Conservation (phyloP, 495 filamentous ascomycete genomes). For the Penicillium simplicissimum region DNA sequence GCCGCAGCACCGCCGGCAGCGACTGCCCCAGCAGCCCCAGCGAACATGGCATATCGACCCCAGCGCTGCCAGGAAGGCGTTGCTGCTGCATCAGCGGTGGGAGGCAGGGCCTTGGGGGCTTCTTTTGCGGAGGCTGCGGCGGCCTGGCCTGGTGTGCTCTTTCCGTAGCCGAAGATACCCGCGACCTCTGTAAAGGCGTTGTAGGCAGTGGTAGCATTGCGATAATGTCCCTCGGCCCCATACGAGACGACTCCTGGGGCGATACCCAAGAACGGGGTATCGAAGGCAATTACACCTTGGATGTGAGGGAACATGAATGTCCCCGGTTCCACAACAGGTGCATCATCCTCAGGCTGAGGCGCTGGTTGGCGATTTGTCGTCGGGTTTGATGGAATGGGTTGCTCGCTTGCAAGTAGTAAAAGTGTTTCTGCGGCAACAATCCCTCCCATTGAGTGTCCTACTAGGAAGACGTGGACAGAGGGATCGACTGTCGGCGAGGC, state of each 20-base stretch:
- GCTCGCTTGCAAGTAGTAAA: slow-evolving; percentile 66
- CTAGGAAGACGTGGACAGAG: slow-evolving; percentile 76
- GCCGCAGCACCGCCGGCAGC: slow-evolving; percentile 87
- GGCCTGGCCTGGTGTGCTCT: slow-evolving; percentile 22
- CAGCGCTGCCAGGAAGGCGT: slow-evolving; percentile 67
- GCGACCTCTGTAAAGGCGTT: slow-evolving; percentile 66
- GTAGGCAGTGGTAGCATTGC: slow-evolving; percentile 68
- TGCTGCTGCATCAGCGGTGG: slow-evolving; percentile 48
- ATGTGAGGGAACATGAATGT: slow-evolving; percentile 67
- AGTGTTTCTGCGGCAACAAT: slow-evolving; percentile 91
- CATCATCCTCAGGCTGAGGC: slow-evolving; percentile 23
- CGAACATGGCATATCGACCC: slow-evolving; percentile 81
- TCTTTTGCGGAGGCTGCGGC: slow-evolving; percentile 13
- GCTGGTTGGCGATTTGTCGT: slow-evolving; percentile 19
- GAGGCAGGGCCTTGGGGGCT: slow-evolving; percentile 26
- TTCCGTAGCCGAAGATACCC: slow-evolving; percentile 58
- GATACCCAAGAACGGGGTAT: slow-evolving; percentile 92
- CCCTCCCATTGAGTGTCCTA: slow-evolving; percentile 96
- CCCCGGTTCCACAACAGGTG: slow-evolving; percentile 30
- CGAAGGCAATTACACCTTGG: slow-evolving; percentile 87
- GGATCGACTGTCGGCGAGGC: slow-evolving; percentile 87
- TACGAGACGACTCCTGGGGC: slow-evolving; percentile 86
- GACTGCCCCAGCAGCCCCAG: slow-evolving; percentile 76
- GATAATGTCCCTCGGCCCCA: slow-evolving; percentile 82
- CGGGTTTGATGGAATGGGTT: slow-evolving; percentile 53